Evolutionary conservation across 805 yeast species (phyloP), one percentile per base, ranked within the genome.

Genomic region (Saccharomycopsis sp.): DNA sequence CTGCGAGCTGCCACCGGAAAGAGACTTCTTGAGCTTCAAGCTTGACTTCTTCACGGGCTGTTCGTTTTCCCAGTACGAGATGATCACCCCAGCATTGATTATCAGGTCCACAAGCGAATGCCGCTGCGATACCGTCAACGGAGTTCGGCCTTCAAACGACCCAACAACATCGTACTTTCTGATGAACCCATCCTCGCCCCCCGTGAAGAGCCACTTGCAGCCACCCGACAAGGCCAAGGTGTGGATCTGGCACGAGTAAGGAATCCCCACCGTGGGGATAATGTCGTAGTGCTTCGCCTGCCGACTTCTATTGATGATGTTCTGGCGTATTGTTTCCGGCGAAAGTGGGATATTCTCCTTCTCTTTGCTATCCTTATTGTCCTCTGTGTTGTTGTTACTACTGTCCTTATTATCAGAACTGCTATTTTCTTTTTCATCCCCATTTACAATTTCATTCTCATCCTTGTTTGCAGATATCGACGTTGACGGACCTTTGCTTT

Each of bases 11-110:
- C 29, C 32, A 8, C 20, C 22, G 9, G 46, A 32, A 9, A 36
- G 25, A 10, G 37, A 38, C 10, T 58, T 58, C 48, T 55, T 34
- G 52, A 54, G 35, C 39, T 50, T 59, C 50, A 59, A 54, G 45
- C 66, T 54, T 45, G 65, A 64, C 56, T 48, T 65, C 65, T 43
- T 68, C 54, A 75, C 64, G 0, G 97, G 96, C 53, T 87, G 84
- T 61, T 92, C 97, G 59, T 92, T 92, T 55, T 89, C 97, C 96
- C 96, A 92, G 62, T 86, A 89, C 0, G 92, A 80, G 12, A 71
- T 56, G 4, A 88, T 61, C 4, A 85, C 79, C 5, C 97, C 98
- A 0, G 87, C 92, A 53, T 81, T 80, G 6, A 81, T 71, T 23
- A 92, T 74, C 1, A 92, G 73, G 56, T 92, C 98, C 18, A 86